phyloP scores from a whole-genome alignment of 2,329 filamentous ascomycete genomes.

The Stemphylium lycopersici region DNA sequence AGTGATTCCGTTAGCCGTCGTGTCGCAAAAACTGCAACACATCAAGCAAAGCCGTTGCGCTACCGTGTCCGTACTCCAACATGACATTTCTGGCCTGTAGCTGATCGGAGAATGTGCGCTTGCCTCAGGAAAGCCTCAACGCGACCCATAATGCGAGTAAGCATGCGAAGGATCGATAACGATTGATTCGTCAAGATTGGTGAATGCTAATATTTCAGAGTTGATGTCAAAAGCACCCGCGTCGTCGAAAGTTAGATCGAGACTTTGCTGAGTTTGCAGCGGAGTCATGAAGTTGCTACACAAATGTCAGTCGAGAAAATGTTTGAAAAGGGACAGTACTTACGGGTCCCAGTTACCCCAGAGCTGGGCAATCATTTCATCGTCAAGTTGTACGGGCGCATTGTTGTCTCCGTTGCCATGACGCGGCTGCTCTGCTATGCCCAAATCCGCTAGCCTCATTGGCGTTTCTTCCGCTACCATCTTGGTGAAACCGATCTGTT shows the following conservation, averaged over 20 bases:
- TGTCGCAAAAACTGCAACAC: too few relatives aligned
- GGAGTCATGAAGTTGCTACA: slow-evolving; percentile 41
- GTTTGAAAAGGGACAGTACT: slow-evolving; percentile 3
- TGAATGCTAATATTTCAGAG: slow-evolving; percentile 38
- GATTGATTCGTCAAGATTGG: slow-evolving; percentile 39
- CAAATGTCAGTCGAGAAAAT: slow-evolving; percentile 1
- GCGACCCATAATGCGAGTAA: slow-evolving; percentile 15
- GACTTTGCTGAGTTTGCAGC: slow-evolving; percentile 42
- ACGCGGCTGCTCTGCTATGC: slow-evolving; percentile 26
- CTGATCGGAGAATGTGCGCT: too few relatives aligned
- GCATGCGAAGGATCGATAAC: slow-evolving; percentile 35
- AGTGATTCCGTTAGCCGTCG: too few relatives aligned
- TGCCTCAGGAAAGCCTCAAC: not conserved
- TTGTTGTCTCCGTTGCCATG: not conserved
- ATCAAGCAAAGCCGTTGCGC: too few relatives aligned
- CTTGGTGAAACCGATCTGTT: slow-evolving; percentile 44
- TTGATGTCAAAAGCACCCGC: slow-evolving; percentile 40
- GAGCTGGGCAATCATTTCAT: slow-evolving; percentile 38
- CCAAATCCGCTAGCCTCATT: slow-evolving; percentile 38
- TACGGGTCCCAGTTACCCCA: slow-evolving; percentile 44
- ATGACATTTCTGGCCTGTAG: too few relatives aligned
- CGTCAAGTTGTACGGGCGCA: slow-evolving; percentile 31
- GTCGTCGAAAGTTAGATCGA: slow-evolving; percentile 44
- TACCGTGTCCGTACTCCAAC: too few relatives aligned
- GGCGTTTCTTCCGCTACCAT: slow-evolving; percentile 45